These are phyloP conservation scores for Verticillium albo-atrum DNA, from an alignment of 2,329 filamentous ascomycete species.

Conservation along the genomic window DNA sequence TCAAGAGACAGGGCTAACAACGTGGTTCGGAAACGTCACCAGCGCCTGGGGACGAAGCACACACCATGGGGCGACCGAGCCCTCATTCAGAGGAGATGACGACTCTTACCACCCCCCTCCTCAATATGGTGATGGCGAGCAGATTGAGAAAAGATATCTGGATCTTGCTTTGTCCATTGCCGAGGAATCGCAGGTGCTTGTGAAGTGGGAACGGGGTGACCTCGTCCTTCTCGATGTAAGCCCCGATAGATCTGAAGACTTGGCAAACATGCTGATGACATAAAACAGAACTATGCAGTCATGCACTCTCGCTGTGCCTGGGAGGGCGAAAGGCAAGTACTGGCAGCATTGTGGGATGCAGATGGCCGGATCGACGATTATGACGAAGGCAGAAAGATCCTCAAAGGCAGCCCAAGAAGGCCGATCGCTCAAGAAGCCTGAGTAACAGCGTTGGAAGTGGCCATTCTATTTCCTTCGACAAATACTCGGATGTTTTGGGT, in stretches of 20 bases:
- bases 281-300: conserved; percentile 24
- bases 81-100: conserved; percentile 24
- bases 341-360: conserved; percentile 26
- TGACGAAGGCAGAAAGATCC: conserved; percentile 14
- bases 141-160: conserved; percentile 21
- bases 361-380: conserved; percentile 19
- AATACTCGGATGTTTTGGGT: too few relatives aligned
- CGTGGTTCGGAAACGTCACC: conserved; percentile 29
- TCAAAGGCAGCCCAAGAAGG: conserved; percentile 10
- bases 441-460: too few relatives aligned
- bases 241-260: not conserved
- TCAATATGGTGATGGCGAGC: conserved; percentile 21
- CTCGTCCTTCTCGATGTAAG: conserved; percentile 25
- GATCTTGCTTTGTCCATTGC: conserved; percentile 22
- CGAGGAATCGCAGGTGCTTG: conserved; percentile 17
- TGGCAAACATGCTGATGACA: not conserved
- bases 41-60: conserved; percentile 27
- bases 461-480: too few relatives aligned
- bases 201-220: conserved; percentile 24
- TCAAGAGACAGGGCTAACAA: conserved; percentile 17
- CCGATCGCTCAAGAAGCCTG: not conserved
- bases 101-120: conserved; percentile 28
- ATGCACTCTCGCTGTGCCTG: conserved; percentile 25
- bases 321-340: conserved; percentile 22
- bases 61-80: conserved; percentile 24